Evolutionary conservation across 768 basidiomycete species (phyloP).

Genomic region (Tulasnella sp.): DNA sequence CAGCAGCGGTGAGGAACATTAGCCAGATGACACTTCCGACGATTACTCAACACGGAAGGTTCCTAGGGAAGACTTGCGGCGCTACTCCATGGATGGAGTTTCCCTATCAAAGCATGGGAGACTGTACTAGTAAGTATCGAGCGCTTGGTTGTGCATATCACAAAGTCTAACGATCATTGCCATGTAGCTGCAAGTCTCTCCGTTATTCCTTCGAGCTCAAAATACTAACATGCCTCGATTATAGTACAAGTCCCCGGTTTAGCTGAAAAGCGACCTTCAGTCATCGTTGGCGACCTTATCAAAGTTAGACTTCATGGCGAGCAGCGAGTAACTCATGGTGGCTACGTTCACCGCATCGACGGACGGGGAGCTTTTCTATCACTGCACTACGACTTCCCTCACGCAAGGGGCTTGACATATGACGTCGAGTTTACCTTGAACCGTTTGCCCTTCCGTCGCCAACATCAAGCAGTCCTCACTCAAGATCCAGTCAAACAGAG

Average conservation of each 20-base stretch:
- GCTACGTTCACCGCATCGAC: neutral
- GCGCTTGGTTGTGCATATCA: neutral
- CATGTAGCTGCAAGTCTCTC: conserved; percentile 34
- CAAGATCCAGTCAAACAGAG: neutral
- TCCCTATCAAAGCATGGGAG: neutral
- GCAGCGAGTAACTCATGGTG: neutral
- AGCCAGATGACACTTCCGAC: too few relatives aligned
- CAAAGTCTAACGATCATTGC: neutral
- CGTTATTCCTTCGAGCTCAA: conserved; percentile 5
- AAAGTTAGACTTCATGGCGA: neutral
- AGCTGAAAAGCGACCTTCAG: conserved; percentile 22
- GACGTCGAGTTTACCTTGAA: conserved; percentile 1
- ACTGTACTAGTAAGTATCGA: conserved; percentile 5
- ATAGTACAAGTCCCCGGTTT: conserved; percentile 18
- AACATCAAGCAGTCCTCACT: conserved; percentile 3
- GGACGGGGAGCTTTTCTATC: neutral
- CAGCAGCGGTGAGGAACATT: neutral
- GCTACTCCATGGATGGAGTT: neutral
- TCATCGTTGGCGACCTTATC: conserved; percentile 18
- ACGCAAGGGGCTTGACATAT: neutral
- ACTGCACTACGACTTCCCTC: neutral
- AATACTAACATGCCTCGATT: neutral
- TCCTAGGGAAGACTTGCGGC: neutral
- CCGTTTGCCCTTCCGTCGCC: conserved; percentile 3
- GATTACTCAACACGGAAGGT: neutral